Conservation (phyloP, 495 filamentous ascomycete species). For the Talaromyces stipitatus region DNA sequence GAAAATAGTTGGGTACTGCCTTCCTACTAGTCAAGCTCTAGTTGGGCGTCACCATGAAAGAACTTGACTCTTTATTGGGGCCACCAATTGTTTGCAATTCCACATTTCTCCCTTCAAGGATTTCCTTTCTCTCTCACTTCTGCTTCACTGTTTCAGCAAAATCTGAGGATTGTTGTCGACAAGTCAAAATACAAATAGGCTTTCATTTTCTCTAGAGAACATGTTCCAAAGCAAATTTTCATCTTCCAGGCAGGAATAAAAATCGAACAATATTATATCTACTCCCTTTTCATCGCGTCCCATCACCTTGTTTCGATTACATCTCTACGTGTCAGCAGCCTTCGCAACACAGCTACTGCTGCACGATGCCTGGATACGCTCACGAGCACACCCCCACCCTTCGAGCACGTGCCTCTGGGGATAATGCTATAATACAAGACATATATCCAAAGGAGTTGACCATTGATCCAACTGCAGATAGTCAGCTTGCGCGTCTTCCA, state of each 20-base stretch:
- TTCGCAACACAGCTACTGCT: background rate
- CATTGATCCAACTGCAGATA: background rate
- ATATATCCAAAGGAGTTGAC: background rate
- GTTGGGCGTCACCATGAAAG: background rate
- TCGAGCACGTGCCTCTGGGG: too few species aligned
- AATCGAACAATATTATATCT: background rate
- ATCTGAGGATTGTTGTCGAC: background rate
- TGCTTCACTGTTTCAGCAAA: background rate
- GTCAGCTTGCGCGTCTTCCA: background rate
- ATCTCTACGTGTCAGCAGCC: background rate
- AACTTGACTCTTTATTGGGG: background rate
- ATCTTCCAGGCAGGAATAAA: background rate
- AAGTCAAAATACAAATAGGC: background rate
- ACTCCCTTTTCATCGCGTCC: background rate
- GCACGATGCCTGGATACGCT: background rate
- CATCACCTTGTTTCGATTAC: background rate
- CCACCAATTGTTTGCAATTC: background rate
- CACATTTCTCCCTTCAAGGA: background rate
- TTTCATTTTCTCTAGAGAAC: background rate
- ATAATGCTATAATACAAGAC: too few species aligned
- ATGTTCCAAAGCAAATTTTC: background rate
- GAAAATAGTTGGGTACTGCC: background rate
- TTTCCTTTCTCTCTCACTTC: background rate
- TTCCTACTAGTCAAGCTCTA: background rate
- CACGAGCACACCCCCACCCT: background rate